phyloP scores from a whole-genome alignment of 1,284 basidiomycete genomes.

The Puccinia coronata region DNA sequence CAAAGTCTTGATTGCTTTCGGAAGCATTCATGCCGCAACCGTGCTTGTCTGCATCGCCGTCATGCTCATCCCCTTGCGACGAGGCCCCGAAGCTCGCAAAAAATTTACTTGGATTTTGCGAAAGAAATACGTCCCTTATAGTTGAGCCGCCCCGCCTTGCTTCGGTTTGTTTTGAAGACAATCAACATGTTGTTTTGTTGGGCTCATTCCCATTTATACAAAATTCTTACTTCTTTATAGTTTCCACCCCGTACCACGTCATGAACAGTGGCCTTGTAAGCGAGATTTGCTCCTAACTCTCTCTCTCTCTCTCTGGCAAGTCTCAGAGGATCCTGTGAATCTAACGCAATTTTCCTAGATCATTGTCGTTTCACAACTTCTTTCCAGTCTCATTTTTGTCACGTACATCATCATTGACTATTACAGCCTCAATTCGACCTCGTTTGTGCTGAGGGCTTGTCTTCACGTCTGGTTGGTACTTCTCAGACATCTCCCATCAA shows the following conservation, averaged over 20 bases:
- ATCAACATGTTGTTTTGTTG: background rate
- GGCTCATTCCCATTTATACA: background rate
- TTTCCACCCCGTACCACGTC: constrained; percentile 38
- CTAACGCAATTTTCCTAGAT: background rate
- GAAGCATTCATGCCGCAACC: constrained; percentile 20
- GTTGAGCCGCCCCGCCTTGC: too few relatives aligned
- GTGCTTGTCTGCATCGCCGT: constrained; percentile 26
- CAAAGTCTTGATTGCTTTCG: constrained; percentile 30
- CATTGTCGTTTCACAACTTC: constrained; percentile 22
- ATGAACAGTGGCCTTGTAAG: constrained; percentile 48
- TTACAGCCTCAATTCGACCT: constrained; percentile 38
- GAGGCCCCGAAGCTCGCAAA: constrained; percentile 37
- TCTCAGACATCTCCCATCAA: background rate
- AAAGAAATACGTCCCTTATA: constrained; percentile 33
- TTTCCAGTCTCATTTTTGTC: constrained; percentile 36
- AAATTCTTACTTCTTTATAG: constrained; percentile 2
- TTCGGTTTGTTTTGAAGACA: background rate
- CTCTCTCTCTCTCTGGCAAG: too few relatives aligned
- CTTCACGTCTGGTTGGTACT: constrained; percentile 38
- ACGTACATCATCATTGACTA: constrained; percentile 40
- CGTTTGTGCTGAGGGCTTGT: constrained; percentile 21
- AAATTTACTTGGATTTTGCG: constrained; percentile 39
- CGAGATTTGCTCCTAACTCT: background rate
- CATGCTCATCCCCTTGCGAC: constrained; percentile 17
- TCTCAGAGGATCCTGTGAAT: too few relatives aligned